A percentile compares a stretch with the other conserved stretches of the same genome.
Conservation (phyloP, 2,329 filamentous ascomycete species). For the Thyridium curvatum region DNA sequence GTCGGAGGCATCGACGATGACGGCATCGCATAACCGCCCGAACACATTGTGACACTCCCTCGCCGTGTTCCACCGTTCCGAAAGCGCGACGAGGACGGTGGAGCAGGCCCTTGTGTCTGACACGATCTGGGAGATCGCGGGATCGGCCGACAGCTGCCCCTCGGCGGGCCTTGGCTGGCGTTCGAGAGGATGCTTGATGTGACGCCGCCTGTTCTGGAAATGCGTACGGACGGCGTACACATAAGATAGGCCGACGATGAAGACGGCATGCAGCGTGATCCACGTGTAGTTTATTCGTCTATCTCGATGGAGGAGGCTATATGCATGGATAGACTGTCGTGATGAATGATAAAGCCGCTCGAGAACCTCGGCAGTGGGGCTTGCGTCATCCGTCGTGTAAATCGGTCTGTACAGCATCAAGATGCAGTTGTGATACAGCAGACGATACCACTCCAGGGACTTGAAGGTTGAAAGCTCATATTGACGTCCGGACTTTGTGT, state of each 20-base stretch:
- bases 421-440: constrained; percentile 6
- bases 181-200: no score
- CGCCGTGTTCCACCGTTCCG: constrained; percentile 11
- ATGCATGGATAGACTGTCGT: constrained; percentile 4
- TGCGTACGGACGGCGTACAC: constrained; percentile 11
- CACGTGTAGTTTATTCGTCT: constrained; percentile 13
- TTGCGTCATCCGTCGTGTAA: not conserved
- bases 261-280: constrained; percentile 11
- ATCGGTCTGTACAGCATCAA: constrained; percentile 7
- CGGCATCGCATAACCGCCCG: no score
- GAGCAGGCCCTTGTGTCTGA: constrained; percentile 10
- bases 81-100: constrained; percentile 12
- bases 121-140: constrained; percentile 5
- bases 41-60: no score
- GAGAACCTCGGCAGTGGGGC: constrained; percentile 2
- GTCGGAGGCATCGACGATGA: no score
- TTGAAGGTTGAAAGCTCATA: no score
- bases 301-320: constrained; percentile 6
- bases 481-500: no score
- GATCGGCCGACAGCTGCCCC: no score
- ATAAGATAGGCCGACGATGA: constrained; percentile 11
- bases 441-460: constrained; percentile 4
- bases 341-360: constrained; percentile 2
- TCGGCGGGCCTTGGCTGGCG: no score
- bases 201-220: no score